Percentiles rank a stretch among this genome's conserved stretches.
These are phyloP conservation scores for Wickerhamiella dianesei DNA, from an alignment of 805 yeast genomes.

Conservation along the genomic window DNA sequence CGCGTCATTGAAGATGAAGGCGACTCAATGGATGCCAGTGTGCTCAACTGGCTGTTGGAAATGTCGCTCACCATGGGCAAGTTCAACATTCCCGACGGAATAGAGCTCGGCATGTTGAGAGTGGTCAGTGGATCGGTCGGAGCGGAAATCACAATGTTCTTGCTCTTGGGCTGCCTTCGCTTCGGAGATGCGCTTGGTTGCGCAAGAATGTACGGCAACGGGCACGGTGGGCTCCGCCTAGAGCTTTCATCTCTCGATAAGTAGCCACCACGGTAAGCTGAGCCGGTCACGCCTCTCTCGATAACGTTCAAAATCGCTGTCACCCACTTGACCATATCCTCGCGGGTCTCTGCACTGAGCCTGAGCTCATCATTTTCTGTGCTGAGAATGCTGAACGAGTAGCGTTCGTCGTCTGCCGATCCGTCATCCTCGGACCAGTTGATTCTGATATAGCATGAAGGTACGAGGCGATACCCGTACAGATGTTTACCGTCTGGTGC, in stretches of 20 bases:
- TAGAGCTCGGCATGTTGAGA: no score
- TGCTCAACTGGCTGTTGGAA: neutral
- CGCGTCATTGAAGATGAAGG: neutral
- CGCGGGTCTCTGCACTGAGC: conserved; percentile 9
- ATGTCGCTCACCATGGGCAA: neutral
- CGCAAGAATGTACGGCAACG: neutral
- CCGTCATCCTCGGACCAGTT: conserved; percentile 4
- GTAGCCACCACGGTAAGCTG: neutral
- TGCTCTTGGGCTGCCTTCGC: no score
- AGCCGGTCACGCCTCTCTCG: neutral
- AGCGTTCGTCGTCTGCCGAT: conserved; percentile 8
- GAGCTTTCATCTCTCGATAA: neutral
- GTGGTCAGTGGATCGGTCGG: no score
- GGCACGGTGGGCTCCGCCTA: neutral
- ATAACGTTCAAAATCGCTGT: neutral
- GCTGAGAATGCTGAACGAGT: conserved; percentile 4
- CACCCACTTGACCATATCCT: conserved; percentile 5
- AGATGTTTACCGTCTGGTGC: neutral
- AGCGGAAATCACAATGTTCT: no score
- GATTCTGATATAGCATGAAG: conserved; percentile 1
- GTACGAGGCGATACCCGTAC: neutral
- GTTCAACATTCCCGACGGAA: neutral
- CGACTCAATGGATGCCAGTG: neutral
- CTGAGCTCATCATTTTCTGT: neutral
- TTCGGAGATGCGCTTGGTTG: no score